Evolutionary conservation across 176 grass and related monocot genomes (phyloP), one percentile per base, ranked within the genome.

Genomic region (Themeda triandra): DNA sequence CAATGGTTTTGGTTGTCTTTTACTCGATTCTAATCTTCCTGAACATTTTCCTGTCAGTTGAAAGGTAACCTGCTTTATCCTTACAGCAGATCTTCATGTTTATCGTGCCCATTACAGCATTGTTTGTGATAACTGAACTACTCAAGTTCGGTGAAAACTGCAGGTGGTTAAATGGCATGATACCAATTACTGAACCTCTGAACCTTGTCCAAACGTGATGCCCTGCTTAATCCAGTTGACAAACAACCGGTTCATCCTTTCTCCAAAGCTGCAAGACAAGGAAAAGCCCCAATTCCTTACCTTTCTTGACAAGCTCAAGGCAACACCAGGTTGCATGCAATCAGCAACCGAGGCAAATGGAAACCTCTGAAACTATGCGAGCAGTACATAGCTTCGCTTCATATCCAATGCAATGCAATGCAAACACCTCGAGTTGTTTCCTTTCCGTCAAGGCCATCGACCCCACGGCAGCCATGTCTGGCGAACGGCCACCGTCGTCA

Each of bases 211-310:
- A 70, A 76, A 76, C 53, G 28, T 80, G 65, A 69, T 72, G 31
- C 6, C 15, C 31, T 56, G n/a, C 10, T 30, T 37, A 64, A 25
- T 11, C 4, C 41, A 71, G 19, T 42, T 30, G 21, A 36, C 31
- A 69, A 56, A 17, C 45, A 62, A 66, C 8, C 17, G 44, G 29
- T 63, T 71, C 72, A 86, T 79, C 67, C 58, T 83, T 90, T 90
- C 54, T 86, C 79, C 84, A 74, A 37, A 74, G 59, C 27, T 83
- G 29, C 84, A 90, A 83, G 83, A 66, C 84, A 90, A 83, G 88
- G 88, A 36, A 86, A 86, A 79, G 84, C 23, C 58, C 73, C 36
- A 31, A 79, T 86, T 86, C 84, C 80, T 90, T 83, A 32, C 84
- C 69, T 83, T 90, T 82, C 35, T 31, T 72, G 54, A 13, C 67